Evolutionary conservation across 129 eudicot species (phyloP).

Genomic region (Artemisia argyi): DNA sequence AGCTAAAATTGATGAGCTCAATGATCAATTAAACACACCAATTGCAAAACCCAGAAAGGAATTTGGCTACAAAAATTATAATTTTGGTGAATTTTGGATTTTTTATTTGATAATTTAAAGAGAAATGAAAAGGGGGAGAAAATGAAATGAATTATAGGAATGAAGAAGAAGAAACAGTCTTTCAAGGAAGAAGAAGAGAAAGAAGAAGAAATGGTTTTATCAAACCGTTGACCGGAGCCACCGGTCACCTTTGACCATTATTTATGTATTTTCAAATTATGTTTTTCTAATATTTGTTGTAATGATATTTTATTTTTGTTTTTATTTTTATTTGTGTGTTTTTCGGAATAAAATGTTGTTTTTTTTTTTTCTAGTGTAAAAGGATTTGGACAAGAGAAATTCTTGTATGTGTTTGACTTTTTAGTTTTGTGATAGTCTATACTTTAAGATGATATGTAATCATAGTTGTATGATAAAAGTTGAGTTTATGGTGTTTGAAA

Average conservation of each 20-base stretch:
- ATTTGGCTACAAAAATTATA: not conserved
- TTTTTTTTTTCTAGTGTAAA: not conserved
- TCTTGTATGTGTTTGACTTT: not conserved
- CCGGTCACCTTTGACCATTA: slow-evolving; percentile 75
- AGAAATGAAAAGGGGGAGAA: not conserved
- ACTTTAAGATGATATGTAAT: not conserved
- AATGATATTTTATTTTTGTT: too few relatives aligned
- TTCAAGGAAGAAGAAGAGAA: slow-evolving; percentile 12
- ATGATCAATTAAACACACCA: slow-evolving; percentile 11
- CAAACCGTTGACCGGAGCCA: slow-evolving; percentile 68
- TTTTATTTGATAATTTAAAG: not conserved
- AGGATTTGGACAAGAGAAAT: not conserved
- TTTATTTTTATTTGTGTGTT: not conserved
- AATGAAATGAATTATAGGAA: slow-evolving; percentile 1
- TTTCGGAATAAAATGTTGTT: not conserved
- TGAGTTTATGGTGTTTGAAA: too few relatives aligned
- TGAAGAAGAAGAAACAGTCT: slow-evolving; percentile 27
- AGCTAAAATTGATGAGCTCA: too few relatives aligned
- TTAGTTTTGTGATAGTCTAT: not conserved
- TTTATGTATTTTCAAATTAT: too few relatives aligned
- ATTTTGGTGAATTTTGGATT: not conserved
- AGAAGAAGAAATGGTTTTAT: slow-evolving; percentile 39
- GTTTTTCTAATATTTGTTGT: not conserved
- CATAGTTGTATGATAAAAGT: too few relatives aligned
- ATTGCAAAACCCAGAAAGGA: slow-evolving; percentile 7